Conservation (phyloP, 2,329 filamentous ascomycete species). For the Penicillium decumbens region DNA sequence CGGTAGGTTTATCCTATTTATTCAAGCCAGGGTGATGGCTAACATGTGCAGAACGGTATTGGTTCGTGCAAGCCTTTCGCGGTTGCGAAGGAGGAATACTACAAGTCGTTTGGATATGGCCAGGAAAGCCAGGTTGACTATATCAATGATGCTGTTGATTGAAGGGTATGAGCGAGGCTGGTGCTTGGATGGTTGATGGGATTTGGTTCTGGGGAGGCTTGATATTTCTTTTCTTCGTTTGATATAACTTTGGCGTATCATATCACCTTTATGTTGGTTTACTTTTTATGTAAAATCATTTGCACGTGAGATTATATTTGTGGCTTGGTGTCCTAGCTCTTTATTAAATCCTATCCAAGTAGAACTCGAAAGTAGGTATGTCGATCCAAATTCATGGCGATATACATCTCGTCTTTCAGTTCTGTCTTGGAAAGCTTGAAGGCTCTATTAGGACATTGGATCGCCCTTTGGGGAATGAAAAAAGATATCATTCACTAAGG, state of each 20-base stretch:
- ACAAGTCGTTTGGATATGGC: constrained; percentile 10
- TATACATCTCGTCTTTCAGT: no score
- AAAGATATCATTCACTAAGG: background rate
- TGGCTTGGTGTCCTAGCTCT: no score
- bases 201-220: background rate
- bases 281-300: constrained; percentile 1
- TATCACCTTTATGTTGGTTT: background rate
- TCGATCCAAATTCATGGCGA: no score
- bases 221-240: constrained; percentile 2
- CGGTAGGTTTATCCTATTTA: constrained; percentile 6
- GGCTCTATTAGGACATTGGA: no score
- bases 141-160: constrained; percentile 18
- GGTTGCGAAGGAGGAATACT: constrained; percentile 21
- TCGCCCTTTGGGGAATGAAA: no score
- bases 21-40: background rate
- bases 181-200: background rate
- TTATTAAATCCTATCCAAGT: no score
- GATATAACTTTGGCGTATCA: constrained; percentile 2
- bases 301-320: no score
- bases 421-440: no score
- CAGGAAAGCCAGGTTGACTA: constrained; percentile 9
- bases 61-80: constrained; percentile 24
- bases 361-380: no score
- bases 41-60: constrained; percentile 1
- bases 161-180: background rate